These are phyloP conservation scores for Phlegmacium glaucopus DNA, from an alignment of 768 basidiomycete genomes.

Conservation along the genomic window DNA sequence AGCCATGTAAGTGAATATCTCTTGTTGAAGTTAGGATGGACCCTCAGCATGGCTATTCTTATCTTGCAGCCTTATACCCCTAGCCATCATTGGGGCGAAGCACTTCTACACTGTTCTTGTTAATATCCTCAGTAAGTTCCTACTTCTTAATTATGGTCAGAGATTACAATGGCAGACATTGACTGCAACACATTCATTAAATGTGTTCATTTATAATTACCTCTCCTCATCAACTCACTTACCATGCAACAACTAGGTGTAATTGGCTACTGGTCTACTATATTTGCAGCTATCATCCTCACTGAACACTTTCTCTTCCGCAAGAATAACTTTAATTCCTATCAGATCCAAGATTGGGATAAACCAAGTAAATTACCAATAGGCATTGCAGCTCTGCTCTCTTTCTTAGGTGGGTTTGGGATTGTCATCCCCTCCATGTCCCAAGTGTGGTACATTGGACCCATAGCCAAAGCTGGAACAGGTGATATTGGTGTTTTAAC, in stretches of 20 bases:
- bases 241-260: too few relatives aligned
- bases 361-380: constrained; percentile 48
- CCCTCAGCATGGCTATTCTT: too few relatives aligned
- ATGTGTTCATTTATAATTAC: too few relatives aligned
- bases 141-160: too few relatives aligned
- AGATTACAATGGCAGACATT: too few relatives aligned
- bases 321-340: constrained; percentile 36
- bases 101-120: constrained; percentile 62
- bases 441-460: constrained; percentile 70
- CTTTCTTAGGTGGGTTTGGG: constrained; percentile 48
- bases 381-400: constrained; percentile 61
- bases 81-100: constrained; percentile 69
- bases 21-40: neutral
- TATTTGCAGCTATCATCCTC: constrained; percentile 57
- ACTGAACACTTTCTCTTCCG: constrained; percentile 70
- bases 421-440: constrained; percentile 65
- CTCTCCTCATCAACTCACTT: too few relatives aligned
- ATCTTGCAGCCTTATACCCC: constrained; percentile 67
- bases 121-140: constrained; percentile 56
- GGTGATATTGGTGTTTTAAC: constrained; percentile 77
- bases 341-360: constrained; percentile 58
- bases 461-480: constrained; percentile 52
- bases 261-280: too few relatives aligned
- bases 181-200: too few relatives aligned
- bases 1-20: constrained; percentile 48